Evolutionary conservation across 805 yeast genomes (phyloP), one percentile per base, ranked within the genome.

Genomic region (Myxozyma sirexii): DNA sequence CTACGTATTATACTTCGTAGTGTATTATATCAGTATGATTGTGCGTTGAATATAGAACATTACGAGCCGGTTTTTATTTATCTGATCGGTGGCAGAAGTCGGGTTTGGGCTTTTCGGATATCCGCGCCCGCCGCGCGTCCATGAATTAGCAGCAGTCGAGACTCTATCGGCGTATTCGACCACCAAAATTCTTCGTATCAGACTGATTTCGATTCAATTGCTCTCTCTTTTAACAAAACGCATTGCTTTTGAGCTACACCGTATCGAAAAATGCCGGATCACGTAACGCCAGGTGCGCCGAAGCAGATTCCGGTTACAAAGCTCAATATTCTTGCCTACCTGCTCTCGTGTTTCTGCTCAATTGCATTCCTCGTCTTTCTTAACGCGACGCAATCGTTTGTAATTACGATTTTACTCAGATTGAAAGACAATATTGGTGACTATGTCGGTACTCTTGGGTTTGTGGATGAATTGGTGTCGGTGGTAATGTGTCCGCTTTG

Each of bases 401-500:
- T 78, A 60, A 67, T 79, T 35, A 71, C 77, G 1, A 77, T 76
- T 55, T 69, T 77, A 0, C 68, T 76, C 8, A 73, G 74, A 0
- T 64, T 70, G 37, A 50, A 71, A 2, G 63, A 70, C 13, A 67
- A 69, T 35, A 67, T 74, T 33, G 84, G 84, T 12, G 74, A 77
- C 39, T 77, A 77, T 54, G 78, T 80, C 29, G 84, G 84, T 0
- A 72, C 78, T 1, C 68, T 82, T 31, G 82, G 83, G 0, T 79
- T 84, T 43, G 80, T 78, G 17, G 91, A 86, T 69, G 91, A 87
- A 69, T 59, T 85, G 8, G 72, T 82, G 0, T 77, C 83, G 4
- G 79, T 86, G 52, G 48, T 77, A 0, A 65, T 79, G 17, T 80
- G 87, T 12, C 91, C 92, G 0, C 71, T 85, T 23, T 73, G 85